A percentile compares a stretch with the other conserved stretches of the same genome.
phyloP scores from a whole-genome alignment of 495 filamentous ascomycete species.

The Chlorociboria aeruginascens region DNA sequence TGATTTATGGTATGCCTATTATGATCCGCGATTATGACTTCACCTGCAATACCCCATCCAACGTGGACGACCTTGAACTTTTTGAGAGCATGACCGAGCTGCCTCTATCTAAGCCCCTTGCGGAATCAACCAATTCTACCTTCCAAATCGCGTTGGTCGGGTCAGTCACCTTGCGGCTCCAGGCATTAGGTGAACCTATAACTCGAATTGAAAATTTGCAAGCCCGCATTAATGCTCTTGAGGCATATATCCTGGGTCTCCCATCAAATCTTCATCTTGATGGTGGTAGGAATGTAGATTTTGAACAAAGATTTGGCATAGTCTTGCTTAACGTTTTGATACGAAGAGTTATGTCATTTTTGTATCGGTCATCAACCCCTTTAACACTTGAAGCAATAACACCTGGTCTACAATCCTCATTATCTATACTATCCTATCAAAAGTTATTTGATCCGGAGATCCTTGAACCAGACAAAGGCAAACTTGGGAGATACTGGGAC shows the following conservation, averaged over 20 bases:
- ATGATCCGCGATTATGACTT: conserved; percentile 1
- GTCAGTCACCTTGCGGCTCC: background rate
- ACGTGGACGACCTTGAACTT: conserved; percentile 14
- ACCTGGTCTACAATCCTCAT: conserved; percentile 1
- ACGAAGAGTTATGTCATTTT: background rate
- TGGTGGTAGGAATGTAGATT: background rate
- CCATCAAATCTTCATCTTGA: background rate
- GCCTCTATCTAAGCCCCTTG: background rate
- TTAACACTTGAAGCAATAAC: background rate
- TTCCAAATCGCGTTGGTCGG: background rate
- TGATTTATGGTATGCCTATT: conserved; percentile 1
- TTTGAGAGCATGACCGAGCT: conserved; percentile 7
- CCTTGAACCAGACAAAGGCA: background rate
- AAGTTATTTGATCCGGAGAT: background rate
- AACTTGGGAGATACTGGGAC: background rate
- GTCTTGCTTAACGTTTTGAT: conserved; percentile 3
- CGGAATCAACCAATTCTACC: background rate
- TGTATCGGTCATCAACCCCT: background rate
- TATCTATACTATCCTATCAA: conserved; percentile 2
- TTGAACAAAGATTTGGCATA: background rate
- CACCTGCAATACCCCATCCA: background rate
- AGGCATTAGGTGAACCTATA: background rate
- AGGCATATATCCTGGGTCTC: background rate
- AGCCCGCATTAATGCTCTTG: background rate
- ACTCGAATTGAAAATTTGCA: background rate